phyloP scores from a whole-genome alignment of 345 rosid genomes.

The Luvunga scandens region DNA sequence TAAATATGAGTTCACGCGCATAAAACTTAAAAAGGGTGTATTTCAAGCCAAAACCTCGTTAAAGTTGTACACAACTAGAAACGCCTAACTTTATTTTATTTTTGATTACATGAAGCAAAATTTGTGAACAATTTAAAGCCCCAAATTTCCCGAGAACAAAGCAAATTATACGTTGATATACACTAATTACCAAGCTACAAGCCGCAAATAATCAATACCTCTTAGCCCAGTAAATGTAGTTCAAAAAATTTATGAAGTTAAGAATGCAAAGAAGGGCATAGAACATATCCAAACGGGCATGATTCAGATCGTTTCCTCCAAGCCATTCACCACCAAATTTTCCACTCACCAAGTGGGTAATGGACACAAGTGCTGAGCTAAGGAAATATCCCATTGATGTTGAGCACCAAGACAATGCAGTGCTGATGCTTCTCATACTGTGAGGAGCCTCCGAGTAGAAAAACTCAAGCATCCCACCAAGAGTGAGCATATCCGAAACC shows the following conservation, averaged over 20 bases:
- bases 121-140: too few relatives aligned
- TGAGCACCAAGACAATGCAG: slow-evolving; percentile 62
- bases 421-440: slow-evolving; percentile 48
- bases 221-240: slow-evolving; percentile 38
- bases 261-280: slow-evolving; percentile 45
- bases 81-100: too few relatives aligned
- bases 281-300: slow-evolving; percentile 42
- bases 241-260: slow-evolving; percentile 46
- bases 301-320: slow-evolving; percentile 38
- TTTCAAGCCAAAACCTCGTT: too few relatives aligned
- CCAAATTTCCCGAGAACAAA: too few relatives aligned
- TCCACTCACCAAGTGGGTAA: slow-evolving; percentile 32
- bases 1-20: too few relatives aligned
- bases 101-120: too few relatives aligned
- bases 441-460: slow-evolving; percentile 54
- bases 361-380: slow-evolving; percentile 42
- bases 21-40: too few relatives aligned
- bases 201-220: slow-evolving; percentile 10
- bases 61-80: too few relatives aligned
- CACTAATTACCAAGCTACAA: too few relatives aligned
- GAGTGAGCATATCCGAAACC: slow-evolving; percentile 52
- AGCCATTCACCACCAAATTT: slow-evolving; percentile 43
- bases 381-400: slow-evolving; percentile 55
- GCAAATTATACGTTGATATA: too few relatives aligned
- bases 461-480: slow-evolving; percentile 67